A percentile compares a stretch with the other conserved stretches of the same genome.
Conservation (phyloP, 768 basidiomycete genomes). For the Russula lepida region DNA sequence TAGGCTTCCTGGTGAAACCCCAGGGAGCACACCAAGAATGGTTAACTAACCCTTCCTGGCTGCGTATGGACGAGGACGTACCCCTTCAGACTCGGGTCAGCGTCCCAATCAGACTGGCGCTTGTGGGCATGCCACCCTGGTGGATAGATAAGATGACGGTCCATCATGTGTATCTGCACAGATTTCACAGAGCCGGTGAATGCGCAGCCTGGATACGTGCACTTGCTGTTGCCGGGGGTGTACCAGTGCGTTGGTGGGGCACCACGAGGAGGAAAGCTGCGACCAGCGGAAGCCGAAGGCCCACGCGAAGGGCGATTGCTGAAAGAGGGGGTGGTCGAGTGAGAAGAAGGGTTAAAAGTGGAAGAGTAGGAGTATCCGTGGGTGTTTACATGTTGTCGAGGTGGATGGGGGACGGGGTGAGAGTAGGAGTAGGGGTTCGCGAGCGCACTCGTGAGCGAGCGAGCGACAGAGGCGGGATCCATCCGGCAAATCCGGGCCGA, state of each 20-base stretch:
- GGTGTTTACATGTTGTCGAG: slow-evolving; percentile 23
- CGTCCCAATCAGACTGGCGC: slow-evolving; percentile 62
- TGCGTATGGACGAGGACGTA: slow-evolving; percentile 26
- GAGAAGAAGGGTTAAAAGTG: slow-evolving; percentile 23
- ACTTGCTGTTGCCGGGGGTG: slow-evolving; percentile 51
- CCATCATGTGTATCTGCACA: slow-evolving; percentile 80
- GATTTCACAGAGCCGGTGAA: slow-evolving; percentile 64
- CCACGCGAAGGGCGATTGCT: not conserved
- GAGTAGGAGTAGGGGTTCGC: slow-evolving; percentile 28
- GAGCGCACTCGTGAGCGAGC: slow-evolving; percentile 23
- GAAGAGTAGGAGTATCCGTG: slow-evolving; percentile 31
- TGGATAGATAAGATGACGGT: slow-evolving; percentile 79
- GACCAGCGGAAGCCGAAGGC: not conserved
- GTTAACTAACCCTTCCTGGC: not conserved
- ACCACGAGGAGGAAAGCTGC: not conserved
- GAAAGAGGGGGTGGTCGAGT: slow-evolving; percentile 4
- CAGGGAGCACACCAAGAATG: not conserved
- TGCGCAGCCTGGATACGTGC: slow-evolving; percentile 53
- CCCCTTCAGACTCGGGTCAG: slow-evolving; percentile 78
- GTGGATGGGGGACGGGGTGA: slow-evolving; percentile 22
- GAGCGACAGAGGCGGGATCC: slow-evolving; percentile 17
- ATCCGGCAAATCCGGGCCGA: slow-evolving; percentile 4
- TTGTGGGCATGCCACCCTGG: slow-evolving; percentile 55
- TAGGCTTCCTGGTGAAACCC: slow-evolving; percentile 43
- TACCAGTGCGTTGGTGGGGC: slow-evolving; percentile 38